Conservation (phyloP, 768 basidiomycete species). For the Boletus rubroflammeus region DNA sequence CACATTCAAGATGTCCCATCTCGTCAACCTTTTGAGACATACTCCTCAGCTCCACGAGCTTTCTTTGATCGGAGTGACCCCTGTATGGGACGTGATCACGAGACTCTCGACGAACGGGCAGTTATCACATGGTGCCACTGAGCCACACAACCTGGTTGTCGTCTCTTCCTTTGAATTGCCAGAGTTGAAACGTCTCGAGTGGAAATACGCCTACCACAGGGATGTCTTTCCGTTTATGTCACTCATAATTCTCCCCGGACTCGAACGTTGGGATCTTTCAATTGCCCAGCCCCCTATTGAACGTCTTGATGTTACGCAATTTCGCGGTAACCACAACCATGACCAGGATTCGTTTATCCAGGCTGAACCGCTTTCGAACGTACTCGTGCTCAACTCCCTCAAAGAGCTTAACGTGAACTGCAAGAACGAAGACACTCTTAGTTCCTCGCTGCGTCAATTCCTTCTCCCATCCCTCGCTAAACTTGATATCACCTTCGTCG, state of each 20-base stretch:
- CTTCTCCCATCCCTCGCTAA: constrained; percentile 43
- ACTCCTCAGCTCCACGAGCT: constrained; percentile 43
- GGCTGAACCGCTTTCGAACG: constrained; percentile 25
- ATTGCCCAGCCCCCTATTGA: constrained; percentile 35
- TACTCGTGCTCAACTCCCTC: constrained; percentile 30
- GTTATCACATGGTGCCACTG: constrained; percentile 2
- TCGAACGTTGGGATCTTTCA: constrained; percentile 44
- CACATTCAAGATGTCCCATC: constrained; percentile 38
- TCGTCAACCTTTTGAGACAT: constrained; percentile 35
- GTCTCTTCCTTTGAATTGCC: constrained; percentile 32
- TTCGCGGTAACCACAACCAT: constrained; percentile 31
- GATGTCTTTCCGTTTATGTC: constrained; percentile 44
- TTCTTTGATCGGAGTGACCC: constrained; percentile 40
- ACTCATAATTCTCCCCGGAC: constrained; percentile 37
- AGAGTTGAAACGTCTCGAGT: constrained; percentile 43
- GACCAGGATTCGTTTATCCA: constrained; percentile 31
- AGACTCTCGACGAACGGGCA: constrained; percentile 12
- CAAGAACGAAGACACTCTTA: constrained; percentile 37
- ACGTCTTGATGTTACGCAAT: constrained; percentile 23
- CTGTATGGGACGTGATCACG: constrained; percentile 35
- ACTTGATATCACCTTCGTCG: constrained; percentile 42
- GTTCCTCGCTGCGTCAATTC: constrained; percentile 41
- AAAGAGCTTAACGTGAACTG: constrained; percentile 44
- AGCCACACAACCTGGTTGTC: constrained; percentile 4
- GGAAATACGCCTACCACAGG: constrained; percentile 42